phyloP scores from a whole-genome alignment of 2,329 filamentous ascomycete species.

The Cadophora sp. region DNA sequence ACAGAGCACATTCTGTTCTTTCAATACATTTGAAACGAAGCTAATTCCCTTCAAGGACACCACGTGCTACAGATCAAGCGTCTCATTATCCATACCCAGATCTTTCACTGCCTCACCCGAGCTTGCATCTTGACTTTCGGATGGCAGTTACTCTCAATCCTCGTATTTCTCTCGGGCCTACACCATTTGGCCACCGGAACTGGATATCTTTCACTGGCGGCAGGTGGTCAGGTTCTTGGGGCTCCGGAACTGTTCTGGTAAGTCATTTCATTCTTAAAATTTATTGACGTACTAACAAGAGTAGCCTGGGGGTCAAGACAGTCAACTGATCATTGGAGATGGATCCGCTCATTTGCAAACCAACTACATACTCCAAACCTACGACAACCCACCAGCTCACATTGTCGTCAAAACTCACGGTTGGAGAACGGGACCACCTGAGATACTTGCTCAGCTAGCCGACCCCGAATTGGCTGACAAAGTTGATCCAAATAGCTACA shows the following conservation, averaged over 20 bases:
- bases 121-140: constrained; percentile 57
- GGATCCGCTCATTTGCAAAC: constrained; percentile 50
- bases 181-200: constrained; percentile 53
- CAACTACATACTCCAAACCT: constrained; percentile 57
- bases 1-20: neutral
- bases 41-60: constrained; percentile 26
- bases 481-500: constrained; percentile 48
- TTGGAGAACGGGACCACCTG: constrained; percentile 55
- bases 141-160: constrained; percentile 56
- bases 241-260: constrained; percentile 54
- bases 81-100: constrained; percentile 46
- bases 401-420: constrained; percentile 56
- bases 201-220: constrained; percentile 57
- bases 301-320: constrained; percentile 49
- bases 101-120: constrained; percentile 54
- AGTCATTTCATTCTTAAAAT: neutral
- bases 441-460: constrained; percentile 42
- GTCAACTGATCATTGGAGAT: constrained; percentile 44
- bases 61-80: constrained; percentile 24
- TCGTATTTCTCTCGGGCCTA: constrained; percentile 52
- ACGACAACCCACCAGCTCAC: constrained; percentile 53
- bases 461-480: constrained; percentile 39
- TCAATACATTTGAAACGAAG: neutral
- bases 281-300: constrained; percentile 3
- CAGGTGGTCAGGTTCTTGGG: constrained; percentile 57